Percentiles rank a stretch among this genome's conserved stretches.
Evolutionary conservation across 108 stramenopile genomes (phyloP).

Genomic region (Fistulifera solaris): DNA sequence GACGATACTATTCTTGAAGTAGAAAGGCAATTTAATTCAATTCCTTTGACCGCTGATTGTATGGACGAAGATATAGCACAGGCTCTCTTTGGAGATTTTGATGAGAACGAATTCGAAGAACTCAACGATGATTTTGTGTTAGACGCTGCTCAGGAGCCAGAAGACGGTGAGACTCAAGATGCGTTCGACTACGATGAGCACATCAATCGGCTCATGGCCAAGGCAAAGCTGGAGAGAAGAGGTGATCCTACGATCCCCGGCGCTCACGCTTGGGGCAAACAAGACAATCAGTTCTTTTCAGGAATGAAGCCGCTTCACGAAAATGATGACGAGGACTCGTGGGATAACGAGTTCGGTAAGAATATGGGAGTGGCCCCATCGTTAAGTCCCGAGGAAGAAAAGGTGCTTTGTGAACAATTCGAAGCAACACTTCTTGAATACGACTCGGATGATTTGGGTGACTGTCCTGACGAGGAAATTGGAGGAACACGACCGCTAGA

Average conservation of each 20-base stretch:
- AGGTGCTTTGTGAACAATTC: constrained; percentile 68
- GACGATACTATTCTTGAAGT: constrained; percentile 51
- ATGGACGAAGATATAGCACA: constrained; percentile 92
- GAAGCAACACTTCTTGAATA: constrained; percentile 86
- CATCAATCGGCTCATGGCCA: constrained; percentile 79
- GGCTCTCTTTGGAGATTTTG: constrained; percentile 80
- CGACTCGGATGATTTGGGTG: constrained; percentile 66
- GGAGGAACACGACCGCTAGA: constrained; percentile 65
- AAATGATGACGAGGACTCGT: constrained; percentile 32
- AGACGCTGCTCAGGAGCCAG: constrained; percentile 70
- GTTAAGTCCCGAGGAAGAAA: constrained; percentile 45
- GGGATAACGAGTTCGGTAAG: not conserved
- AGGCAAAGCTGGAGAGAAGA: constrained; percentile 46
- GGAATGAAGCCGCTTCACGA: constrained; percentile 35
- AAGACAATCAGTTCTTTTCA: constrained; percentile 65
- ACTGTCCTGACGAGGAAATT: constrained; percentile 63
- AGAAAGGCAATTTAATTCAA: constrained; percentile 65
- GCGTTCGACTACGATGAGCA: constrained; percentile 93
- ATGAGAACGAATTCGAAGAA: constrained; percentile 78
- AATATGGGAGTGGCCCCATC: constrained; percentile 29
- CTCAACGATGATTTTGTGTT: constrained; percentile 93
- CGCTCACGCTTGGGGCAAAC: constrained; percentile 23
- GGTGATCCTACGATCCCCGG: constrained; percentile 17
- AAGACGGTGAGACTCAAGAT: constrained; percentile 20
- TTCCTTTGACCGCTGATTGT: constrained; percentile 65